These are phyloP conservation scores for Phlyctochytrium bullatum DNA, from an alignment of 192 early-diverging fungal genomes.

Conservation along the genomic window DNA sequence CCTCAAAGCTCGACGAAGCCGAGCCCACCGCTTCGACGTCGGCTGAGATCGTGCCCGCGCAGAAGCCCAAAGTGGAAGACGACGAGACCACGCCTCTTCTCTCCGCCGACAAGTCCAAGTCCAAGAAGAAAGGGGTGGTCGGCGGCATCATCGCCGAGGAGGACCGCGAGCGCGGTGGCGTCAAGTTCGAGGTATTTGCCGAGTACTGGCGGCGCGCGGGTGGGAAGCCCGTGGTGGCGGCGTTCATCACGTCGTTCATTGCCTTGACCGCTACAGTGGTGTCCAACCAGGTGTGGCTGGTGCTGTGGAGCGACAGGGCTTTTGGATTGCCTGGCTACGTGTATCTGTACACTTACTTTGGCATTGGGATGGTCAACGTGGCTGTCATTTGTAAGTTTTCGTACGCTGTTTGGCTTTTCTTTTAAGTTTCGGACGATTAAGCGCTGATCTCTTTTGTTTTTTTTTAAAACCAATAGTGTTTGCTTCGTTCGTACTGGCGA, in stretches of 20 bases:
- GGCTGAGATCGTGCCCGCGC: no score
- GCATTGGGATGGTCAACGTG: not conserved
- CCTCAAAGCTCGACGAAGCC: not conserved
- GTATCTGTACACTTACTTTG: not conserved
- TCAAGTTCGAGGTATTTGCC: not conserved
- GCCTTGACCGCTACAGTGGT: not conserved
- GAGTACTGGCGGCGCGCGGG: not conserved
- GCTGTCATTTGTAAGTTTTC: not conserved
- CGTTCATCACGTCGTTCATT: not conserved
- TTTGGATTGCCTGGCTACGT: no score
- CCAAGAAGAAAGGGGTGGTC: no score
- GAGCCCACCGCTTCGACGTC: constrained; percentile 29
- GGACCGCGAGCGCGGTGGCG: not conserved
- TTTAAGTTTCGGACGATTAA: no score
- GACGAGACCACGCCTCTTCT: not conserved
- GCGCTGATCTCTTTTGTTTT: no score
- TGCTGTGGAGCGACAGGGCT: not conserved
- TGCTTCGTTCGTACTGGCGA: constrained; percentile 39
- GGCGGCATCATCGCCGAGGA: constrained; percentile 22
- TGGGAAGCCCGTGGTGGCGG: not conserved
- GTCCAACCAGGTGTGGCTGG: not conserved
- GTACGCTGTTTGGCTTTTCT: no score
- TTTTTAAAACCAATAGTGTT: not conserved
- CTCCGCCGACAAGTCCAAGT: constrained; percentile 1
- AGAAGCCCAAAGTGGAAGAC: not conserved